Evolutionary conservation across 1,284 basidiomycete genomes (phyloP), one percentile per base, ranked within the genome.

Genomic region (Marasmius tenuissimus): DNA sequence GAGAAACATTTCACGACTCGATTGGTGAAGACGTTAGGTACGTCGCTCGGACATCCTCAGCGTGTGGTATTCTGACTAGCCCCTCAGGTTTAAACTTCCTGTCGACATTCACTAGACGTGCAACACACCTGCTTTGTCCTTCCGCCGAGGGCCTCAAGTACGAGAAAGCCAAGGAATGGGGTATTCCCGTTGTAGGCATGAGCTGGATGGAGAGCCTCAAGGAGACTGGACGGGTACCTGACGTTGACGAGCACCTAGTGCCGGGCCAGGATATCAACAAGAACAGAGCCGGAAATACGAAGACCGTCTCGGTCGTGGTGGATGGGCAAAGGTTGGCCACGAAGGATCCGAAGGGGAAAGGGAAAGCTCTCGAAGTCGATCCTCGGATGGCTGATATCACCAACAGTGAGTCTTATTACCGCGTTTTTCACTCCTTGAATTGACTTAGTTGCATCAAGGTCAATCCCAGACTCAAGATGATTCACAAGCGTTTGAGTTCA

Each of bases 101-200:
- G 6, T 76, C 81, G 0, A 79, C 76, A 12, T 91, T 93, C 69
- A 87, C 85, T 3, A 78, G 81, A 14, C 78, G 78, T 6, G 81
- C 86, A 0, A 92, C 91, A 0, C 88, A 93, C 66, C 78, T 93
- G 1, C 74, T 93, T 4, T 93, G 92, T 71, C 89, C 90, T 0
- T 81, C 85, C 6, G 82, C 80, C 0, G 76, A 70, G 0, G 92
- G 92, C 11, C 74, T 79, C 14, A 94, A 94, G 69, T 90, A 82
- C 57, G 81, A 85, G n/a, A 91, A 88, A 69, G 92, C 92, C 3
- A 66, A 72, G 48, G 84, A 91, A 67, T 93, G 92, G 91, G 77
- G 76, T 4, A 82, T 87, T 7, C 83, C 85, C 0, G 81, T 90
- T 14, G 77, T 91, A 12, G 78, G 80, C 51, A 76, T 88, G 73